phyloP scores from a whole-genome alignment of 768 basidiomycete species.

The Phaffia australis region DNA sequence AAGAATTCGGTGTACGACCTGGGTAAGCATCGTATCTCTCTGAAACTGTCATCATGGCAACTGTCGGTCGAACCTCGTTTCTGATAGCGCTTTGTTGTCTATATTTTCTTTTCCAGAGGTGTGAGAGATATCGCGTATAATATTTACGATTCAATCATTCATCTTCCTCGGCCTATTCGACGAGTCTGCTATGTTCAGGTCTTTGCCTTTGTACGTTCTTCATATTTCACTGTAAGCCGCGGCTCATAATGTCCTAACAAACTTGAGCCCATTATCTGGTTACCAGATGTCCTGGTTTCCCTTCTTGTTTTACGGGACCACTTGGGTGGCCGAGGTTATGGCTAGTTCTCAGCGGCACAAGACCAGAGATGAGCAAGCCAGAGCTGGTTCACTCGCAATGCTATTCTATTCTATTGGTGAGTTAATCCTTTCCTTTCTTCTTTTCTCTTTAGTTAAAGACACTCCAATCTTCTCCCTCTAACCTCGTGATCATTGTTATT shows the following conservation, averaged over 20 bases:
- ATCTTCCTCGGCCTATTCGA: slow-evolving; percentile 70
- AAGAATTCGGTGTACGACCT: slow-evolving; percentile 32
- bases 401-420: slow-evolving; percentile 77
- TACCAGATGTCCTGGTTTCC: slow-evolving; percentile 57
- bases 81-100: not conserved
- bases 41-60: not conserved
- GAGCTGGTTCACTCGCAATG: slow-evolving; percentile 79
- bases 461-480: not conserved
- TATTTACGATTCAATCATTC: slow-evolving; percentile 60
- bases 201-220: slow-evolving; percentile 91
- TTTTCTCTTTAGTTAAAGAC: not conserved
- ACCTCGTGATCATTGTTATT: slow-evolving; percentile 25
- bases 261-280: slow-evolving; percentile 7
- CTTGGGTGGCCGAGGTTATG: slow-evolving; percentile 90
- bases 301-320: slow-evolving; percentile 87
- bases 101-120: not conserved
- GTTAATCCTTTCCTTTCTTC: slow-evolving; percentile 29
- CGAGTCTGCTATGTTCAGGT: slow-evolving; percentile 87
- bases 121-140: slow-evolving; percentile 59
- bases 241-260: slow-evolving; percentile 1
- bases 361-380: slow-evolving; percentile 65
- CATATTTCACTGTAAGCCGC: slow-evolving; percentile 36
- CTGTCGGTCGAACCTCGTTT: not conserved
- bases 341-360: slow-evolving; percentile 48
- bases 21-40: not conserved